phyloP scores from a whole-genome alignment of 495 filamentous ascomycete species.

The Trichocladium antarcticum region DNA sequence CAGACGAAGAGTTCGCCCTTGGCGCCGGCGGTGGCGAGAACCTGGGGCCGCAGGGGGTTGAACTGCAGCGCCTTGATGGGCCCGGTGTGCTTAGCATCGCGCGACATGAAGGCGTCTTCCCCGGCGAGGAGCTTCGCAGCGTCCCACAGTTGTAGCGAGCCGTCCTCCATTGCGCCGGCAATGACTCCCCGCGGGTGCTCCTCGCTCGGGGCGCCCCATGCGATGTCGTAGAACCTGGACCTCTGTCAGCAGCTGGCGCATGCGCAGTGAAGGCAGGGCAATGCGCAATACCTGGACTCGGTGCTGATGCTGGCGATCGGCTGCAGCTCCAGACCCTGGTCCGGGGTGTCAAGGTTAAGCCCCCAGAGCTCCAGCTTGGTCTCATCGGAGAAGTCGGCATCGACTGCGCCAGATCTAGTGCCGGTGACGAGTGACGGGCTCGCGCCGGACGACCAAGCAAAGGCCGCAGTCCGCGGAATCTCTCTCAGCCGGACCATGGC shows the following conservation, averaged over 20 bases:
- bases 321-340: constrained; percentile 70
- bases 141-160: constrained; percentile 91
- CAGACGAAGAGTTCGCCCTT: constrained; percentile 96
- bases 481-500: constrained; percentile 91
- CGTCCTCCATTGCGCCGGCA: constrained; percentile 91
- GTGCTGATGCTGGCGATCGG: constrained; percentile 72
- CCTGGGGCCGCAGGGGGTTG: constrained; percentile 85
- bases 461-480: constrained; percentile 90
- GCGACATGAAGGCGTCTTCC: constrained; percentile 62
- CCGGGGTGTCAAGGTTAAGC: constrained; percentile 60
- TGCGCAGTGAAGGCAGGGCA: background rate
- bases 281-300: constrained; percentile 64
- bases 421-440: constrained; percentile 85
- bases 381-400: constrained; percentile 95
- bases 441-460: constrained; percentile 82
- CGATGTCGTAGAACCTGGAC: constrained; percentile 87
- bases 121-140: constrained; percentile 70
- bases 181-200: constrained; percentile 74
- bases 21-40: constrained; percentile 83
- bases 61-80: constrained; percentile 94
- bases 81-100: constrained; percentile 84
- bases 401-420: constrained; percentile 86
- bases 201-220: constrained; percentile 73
- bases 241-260: background rate
- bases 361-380: constrained; percentile 97